Evolutionary conservation across 768 basidiomycete species (phyloP).

Genomic region (Tephrocybe sp.): DNA sequence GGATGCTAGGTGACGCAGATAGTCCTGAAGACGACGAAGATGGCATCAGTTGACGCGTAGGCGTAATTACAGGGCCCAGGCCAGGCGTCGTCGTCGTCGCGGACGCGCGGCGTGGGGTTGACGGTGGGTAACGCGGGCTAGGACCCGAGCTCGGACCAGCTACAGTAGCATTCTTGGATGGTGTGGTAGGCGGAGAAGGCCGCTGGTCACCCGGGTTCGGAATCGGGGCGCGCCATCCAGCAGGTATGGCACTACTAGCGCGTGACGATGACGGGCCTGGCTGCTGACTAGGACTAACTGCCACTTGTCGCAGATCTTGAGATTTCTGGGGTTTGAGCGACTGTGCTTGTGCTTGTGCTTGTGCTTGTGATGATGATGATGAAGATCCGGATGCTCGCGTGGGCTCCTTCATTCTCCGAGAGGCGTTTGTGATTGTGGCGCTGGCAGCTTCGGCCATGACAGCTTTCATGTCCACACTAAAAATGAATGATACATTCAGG

Average conservation of each 20-base stretch:
- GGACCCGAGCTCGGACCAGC: not conserved
- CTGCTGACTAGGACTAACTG: not conserved
- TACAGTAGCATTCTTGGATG: slow-evolving; percentile 3
- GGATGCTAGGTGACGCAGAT: not conserved
- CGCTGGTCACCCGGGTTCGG: not conserved
- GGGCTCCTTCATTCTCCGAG: slow-evolving; percentile 8
- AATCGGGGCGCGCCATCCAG: slow-evolving; percentile 7
- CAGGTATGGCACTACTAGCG: not conserved
- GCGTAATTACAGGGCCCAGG: slow-evolving; percentile 62
- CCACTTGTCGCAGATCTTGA: not conserved
- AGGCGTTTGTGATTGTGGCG: slow-evolving; percentile 1
- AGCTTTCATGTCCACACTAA: slow-evolving; percentile 77
- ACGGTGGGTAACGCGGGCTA: slow-evolving; percentile 16
- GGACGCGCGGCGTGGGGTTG: slow-evolving; percentile 19
- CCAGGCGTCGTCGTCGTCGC: slow-evolving; percentile 26
- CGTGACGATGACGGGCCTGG: slow-evolving; percentile 8
- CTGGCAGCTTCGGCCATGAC: slow-evolving; percentile 74
- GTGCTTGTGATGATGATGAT: not conserved
- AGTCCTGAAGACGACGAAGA: not conserved
- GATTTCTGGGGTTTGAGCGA: slow-evolving; percentile 1
- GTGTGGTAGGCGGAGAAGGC: slow-evolving; percentile 9
- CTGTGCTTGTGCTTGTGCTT: not conserved
- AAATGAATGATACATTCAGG: slow-evolving; percentile 11
- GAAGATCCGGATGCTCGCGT: not conserved
- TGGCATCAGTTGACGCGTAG: slow-evolving; percentile 47